phyloP scores from a whole-genome alignment of 1,284 basidiomycete species.

The Ceratobasidium sp. region DNA sequence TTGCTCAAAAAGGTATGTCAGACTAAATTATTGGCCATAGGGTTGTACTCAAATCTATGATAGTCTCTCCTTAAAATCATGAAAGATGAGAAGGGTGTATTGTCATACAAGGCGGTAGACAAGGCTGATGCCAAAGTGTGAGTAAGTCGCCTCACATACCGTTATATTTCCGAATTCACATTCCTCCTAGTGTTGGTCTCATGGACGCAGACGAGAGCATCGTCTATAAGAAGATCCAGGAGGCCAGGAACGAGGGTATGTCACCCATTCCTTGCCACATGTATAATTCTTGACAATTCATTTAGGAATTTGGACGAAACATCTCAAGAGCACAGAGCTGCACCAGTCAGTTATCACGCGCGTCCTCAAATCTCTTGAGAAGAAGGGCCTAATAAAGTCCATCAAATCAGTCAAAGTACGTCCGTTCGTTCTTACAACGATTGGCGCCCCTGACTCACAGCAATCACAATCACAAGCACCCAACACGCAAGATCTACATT shows the following conservation, averaged over 20 bases:
- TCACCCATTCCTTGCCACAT: slow-evolving; percentile 1
- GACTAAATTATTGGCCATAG: neutral
- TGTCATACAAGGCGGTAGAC: slow-evolving; percentile 74
- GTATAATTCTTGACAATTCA: slow-evolving; percentile 1
- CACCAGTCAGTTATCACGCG: slow-evolving; percentile 91
- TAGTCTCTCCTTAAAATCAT: slow-evolving; percentile 67
- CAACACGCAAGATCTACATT: slow-evolving; percentile 96
- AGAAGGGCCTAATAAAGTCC: slow-evolving; percentile 88
- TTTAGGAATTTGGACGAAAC: slow-evolving; percentile 92
- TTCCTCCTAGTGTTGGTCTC: slow-evolving; percentile 73
- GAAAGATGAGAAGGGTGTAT: slow-evolving; percentile 69
- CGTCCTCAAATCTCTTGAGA: slow-evolving; percentile 85
- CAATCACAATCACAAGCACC: slow-evolving; percentile 73
- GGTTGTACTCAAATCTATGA: neutral
- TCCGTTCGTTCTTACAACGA: slow-evolving; percentile 44
- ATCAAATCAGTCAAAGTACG: slow-evolving; percentile 87
- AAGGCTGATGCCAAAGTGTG: slow-evolving; percentile 85
- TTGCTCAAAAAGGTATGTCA: slow-evolving; percentile 34
- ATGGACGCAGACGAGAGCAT: slow-evolving; percentile 83
- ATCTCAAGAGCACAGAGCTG: slow-evolving; percentile 87
- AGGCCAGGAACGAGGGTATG: slow-evolving; percentile 79
- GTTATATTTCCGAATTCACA: slow-evolving; percentile 44
- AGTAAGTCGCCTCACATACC: slow-evolving; percentile 55
- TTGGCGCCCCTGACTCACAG: neutral
- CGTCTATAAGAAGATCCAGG: slow-evolving; percentile 83